phyloP scores from a whole-genome alignment of 768 basidiomycete genomes.

The Pholiota microspora region DNA sequence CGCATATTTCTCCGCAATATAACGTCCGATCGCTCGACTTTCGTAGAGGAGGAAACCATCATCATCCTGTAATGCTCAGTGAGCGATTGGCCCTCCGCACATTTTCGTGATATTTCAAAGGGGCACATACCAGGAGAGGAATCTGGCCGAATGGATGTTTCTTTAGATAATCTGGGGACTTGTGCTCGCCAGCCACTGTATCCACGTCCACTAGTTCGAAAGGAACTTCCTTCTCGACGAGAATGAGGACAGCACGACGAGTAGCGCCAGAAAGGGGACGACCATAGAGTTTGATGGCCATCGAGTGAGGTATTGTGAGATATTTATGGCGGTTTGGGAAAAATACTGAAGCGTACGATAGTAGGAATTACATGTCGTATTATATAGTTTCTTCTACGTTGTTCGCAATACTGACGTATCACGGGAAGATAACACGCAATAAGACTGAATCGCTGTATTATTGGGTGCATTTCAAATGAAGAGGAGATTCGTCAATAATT shows the following conservation, averaged over 20 bases:
- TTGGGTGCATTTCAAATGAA: too few relatives aligned
- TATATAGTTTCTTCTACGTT: too few relatives aligned
- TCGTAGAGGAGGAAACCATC: constrained; percentile 68
- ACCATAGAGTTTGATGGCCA: constrained; percentile 47
- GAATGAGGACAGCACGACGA: constrained; percentile 45
- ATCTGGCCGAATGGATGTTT: constrained; percentile 66
- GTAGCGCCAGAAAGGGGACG: constrained; percentile 40
- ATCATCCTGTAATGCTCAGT: constrained; percentile 45
- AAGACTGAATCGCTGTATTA: too few relatives aligned
- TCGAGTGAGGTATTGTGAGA: constrained; percentile 11
- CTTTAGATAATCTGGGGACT: constrained; percentile 37
- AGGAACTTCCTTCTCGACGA: constrained; percentile 53
- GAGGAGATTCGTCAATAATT: too few relatives aligned
- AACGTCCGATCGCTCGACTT: constrained; percentile 59
- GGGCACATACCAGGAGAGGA: constrained; percentile 43
- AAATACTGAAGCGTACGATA: too few relatives aligned
- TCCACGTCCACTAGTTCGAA: constrained; percentile 50
- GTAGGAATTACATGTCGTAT: too few relatives aligned
- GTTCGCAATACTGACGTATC: too few relatives aligned
- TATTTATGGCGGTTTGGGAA: too few relatives aligned
- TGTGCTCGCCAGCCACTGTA: constrained; percentile 41
- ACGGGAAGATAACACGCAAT: too few relatives aligned
- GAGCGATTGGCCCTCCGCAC: neutral
- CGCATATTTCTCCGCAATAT: constrained; percentile 55
- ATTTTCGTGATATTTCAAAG: neutral